Evolutionary conservation across 306 rosid genomes (phyloP).

Genomic region (Oemleria cerasiformis): DNA sequence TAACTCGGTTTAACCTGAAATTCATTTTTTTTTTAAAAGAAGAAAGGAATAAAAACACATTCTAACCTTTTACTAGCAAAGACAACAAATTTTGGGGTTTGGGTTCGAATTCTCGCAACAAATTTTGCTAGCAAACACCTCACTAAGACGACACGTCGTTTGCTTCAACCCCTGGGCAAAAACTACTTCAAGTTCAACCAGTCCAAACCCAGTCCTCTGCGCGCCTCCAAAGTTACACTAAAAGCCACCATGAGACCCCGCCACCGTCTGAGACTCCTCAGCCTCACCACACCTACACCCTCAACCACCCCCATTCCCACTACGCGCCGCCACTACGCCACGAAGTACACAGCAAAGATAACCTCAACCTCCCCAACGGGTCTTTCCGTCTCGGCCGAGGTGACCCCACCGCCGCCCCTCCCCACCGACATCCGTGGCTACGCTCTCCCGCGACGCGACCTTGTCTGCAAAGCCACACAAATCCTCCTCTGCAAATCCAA

Average conservation of each 20-base stretch:
- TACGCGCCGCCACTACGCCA: conserved; percentile 52
- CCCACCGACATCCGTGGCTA: conserved; percentile 70
- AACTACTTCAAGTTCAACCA: neutral
- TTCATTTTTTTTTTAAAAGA: no score
- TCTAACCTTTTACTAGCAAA: no score
- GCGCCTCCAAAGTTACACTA: neutral
- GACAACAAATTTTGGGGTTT: no score
- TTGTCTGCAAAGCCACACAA: conserved; percentile 67
- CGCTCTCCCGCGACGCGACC: conserved; percentile 76
- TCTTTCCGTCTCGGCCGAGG: conserved; percentile 69
- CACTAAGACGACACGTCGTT: neutral
- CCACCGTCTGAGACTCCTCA: conserved; percentile 3
- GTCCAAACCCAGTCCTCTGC: neutral
- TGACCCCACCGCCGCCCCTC: conserved; percentile 49
- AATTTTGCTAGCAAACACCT: no score
- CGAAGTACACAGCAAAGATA: conserved; percentile 81
- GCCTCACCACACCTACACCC: neutral
- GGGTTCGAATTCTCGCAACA: no score
- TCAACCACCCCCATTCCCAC: neutral
- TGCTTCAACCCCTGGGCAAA: neutral
- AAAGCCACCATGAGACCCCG: conserved; percentile 33
- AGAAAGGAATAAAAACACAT: no score
- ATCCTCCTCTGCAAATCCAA: conserved; percentile 57
- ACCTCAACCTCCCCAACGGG: conserved; percentile 68
- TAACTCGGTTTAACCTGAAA: no score